Percentiles rank a stretch among this genome's conserved stretches.
phyloP scores from a whole-genome alignment of 352 stramenopile genomes.

The Phytopythium vexans region DNA sequence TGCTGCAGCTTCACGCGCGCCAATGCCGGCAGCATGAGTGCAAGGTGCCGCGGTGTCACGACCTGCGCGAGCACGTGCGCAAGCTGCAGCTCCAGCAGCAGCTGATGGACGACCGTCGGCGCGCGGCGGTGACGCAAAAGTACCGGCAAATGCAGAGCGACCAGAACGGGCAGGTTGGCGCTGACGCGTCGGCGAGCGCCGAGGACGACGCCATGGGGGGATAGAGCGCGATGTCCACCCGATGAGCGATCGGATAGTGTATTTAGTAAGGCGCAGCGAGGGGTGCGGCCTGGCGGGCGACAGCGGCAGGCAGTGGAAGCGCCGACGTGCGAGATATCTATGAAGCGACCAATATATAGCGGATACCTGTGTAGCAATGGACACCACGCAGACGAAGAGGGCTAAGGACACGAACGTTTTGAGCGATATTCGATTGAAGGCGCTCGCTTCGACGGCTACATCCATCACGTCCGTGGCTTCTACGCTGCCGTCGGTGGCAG shows the following conservation, averaged over 20 bases:
- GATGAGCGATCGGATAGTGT: neutral
- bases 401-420: no score
- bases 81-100: conserved; percentile 97
- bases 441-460: conserved; percentile 1
- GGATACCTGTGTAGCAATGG: no score
- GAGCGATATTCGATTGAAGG: no score
- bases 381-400: no score
- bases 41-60: conserved; percentile 95
- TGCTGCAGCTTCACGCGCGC: conserved; percentile 96
- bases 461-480: conserved; percentile 17
- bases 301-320: no score
- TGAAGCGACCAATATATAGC: no score
- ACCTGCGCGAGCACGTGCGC: conserved; percentile 93
- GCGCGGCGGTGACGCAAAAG: conserved; percentile 84
- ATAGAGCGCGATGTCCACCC: conserved; percentile 6
- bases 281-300: neutral
- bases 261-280: conserved; percentile 3
- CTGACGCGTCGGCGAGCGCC: neutral
- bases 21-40: conserved; percentile 94
- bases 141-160: conserved; percentile 81
- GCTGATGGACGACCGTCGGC: conserved; percentile 96
- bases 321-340: no score
- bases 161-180: conserved; percentile 3
- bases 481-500: conserved; percentile 5
- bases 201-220: conserved; percentile 35